Percentiles rank a stretch among this genome's conserved stretches.
Evolutionary conservation across 352 stramenopile genomes (phyloP).

Genomic region (Thraustochytrium sp.): DNA sequence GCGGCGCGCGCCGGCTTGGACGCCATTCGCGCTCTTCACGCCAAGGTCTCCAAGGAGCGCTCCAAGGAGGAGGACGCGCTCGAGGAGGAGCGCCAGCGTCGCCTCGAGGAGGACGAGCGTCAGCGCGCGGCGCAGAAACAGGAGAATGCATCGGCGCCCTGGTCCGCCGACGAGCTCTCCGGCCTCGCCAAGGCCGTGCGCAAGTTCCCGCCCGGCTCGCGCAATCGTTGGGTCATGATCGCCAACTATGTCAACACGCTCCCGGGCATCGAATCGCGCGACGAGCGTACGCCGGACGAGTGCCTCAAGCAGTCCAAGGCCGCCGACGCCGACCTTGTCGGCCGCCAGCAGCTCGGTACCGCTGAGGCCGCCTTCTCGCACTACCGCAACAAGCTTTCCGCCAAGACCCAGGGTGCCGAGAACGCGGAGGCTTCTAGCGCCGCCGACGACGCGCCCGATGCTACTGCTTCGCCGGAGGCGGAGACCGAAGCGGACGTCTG

Average conservation of each 20-base stretch:
- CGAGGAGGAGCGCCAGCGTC: slow-evolving; percentile 16
- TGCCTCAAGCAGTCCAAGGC: slow-evolving; percentile 27
- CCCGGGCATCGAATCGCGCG: neutral
- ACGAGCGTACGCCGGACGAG: neutral
- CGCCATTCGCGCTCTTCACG: neutral
- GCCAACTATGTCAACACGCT: slow-evolving; percentile 63
- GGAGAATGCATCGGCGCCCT: slow-evolving; percentile 53
- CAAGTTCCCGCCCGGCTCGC: slow-evolving; percentile 68
- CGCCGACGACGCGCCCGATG: neutral
- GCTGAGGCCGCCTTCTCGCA: slow-evolving; percentile 2
- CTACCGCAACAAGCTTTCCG: neutral
- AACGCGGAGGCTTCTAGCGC: too few species aligned
- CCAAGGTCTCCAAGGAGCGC: neutral
- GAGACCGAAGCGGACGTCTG: slow-evolving; percentile 49
- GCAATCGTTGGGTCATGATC: slow-evolving; percentile 72
- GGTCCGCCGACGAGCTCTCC: slow-evolving; percentile 67
- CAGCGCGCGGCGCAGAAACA: neutral
- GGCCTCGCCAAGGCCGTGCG: slow-evolving; percentile 69
- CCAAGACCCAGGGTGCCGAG: neutral
- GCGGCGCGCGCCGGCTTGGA: neutral
- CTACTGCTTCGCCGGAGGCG: neutral
- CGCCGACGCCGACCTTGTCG: neutral
- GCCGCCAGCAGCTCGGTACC: neutral
- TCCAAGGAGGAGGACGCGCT: slow-evolving; percentile 34
- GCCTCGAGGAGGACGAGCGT: slow-evolving; percentile 32